Evolutionary conservation across 495 filamentous ascomycete species (phyloP).

Genomic region (Neurospora sp.): DNA sequence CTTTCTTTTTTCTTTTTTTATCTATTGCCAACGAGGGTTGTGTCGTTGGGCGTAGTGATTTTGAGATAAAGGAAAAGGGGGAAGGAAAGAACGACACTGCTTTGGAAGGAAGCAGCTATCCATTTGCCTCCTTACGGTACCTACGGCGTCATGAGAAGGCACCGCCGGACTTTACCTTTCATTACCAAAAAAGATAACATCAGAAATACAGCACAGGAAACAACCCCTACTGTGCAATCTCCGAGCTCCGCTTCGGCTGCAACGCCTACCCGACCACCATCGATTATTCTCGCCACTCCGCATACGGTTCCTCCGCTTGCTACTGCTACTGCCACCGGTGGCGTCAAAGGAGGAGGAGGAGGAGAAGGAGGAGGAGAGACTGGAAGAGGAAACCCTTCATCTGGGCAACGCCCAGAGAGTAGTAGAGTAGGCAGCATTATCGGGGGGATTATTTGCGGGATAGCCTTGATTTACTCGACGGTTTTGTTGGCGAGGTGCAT

Average conservation of each 20-base stretch:
- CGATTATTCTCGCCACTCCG: background rate
- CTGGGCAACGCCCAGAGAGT: background rate
- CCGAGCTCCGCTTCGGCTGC: background rate
- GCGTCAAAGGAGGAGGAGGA: background rate
- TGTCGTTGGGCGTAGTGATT: background rate
- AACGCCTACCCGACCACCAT: background rate
- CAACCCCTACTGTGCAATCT: background rate
- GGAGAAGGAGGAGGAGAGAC: background rate
- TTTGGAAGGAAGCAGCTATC: background rate
- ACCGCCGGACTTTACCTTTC: background rate
- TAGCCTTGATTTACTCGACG: background rate
- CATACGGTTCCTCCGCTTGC: background rate
- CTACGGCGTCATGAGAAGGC: background rate
- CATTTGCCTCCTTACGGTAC: background rate
- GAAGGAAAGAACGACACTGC: background rate
- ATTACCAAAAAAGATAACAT: background rate
- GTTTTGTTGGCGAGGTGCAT: background rate
- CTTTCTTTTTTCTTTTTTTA: background rate
- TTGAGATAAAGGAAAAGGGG: background rate
- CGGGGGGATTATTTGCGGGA: background rate
- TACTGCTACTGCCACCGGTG: background rate
- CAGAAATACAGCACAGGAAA: background rate
- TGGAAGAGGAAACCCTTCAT: background rate
- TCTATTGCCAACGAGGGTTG: background rate
- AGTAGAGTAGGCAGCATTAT: background rate